Evolutionary conservation across 2,329 filamentous ascomycete genomes (phyloP).

Genomic region (Furcasterigmium furcatum): DNA sequence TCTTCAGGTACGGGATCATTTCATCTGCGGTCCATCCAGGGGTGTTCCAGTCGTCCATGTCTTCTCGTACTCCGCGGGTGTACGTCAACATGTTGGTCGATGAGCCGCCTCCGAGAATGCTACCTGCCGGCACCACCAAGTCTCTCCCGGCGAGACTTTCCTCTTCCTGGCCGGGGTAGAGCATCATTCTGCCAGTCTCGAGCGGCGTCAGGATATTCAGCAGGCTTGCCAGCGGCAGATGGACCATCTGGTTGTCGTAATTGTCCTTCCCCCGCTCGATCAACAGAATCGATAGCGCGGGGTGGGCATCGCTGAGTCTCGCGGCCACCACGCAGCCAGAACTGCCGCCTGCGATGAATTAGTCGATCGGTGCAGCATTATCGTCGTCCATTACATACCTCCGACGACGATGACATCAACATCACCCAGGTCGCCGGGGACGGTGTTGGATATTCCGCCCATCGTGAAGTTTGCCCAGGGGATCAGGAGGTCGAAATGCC

Average conservation of each 20-base stretch:
- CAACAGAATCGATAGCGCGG: constrained; percentile 20
- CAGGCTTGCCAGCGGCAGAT: constrained; percentile 17
- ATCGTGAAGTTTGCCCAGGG: too few species aligned
- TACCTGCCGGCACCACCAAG: constrained; percentile 17
- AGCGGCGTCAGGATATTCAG: constrained; percentile 4
- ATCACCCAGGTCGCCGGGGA: constrained; percentile 27
- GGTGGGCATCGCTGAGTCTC: constrained; percentile 19
- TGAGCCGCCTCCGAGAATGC: constrained; percentile 25
- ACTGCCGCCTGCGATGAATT: constrained; percentile 18
- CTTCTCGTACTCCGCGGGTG: constrained; percentile 23
- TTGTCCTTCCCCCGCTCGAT: constrained; percentile 23
- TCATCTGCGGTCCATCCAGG: constrained; percentile 28
- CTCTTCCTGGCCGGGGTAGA: constrained; percentile 18
- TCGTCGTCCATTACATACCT: constrained; percentile 21
- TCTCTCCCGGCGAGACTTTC: constrained; percentile 17
- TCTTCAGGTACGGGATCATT: constrained; percentile 25
- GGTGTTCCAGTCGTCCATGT: constrained; percentile 28
- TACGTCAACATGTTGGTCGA: constrained; percentile 29
- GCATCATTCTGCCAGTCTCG: constrained; percentile 11
- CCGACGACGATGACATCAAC: constrained; percentile 51
- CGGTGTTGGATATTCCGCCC: constrained; percentile 12
- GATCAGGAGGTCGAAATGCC: too few species aligned
- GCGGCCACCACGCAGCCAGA: constrained; percentile 21
- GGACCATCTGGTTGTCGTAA: constrained; percentile 17
- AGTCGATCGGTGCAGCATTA: too few species aligned